Conservation (phyloP, 139 green algal genomes). For the Coelastrella sp. region DNA sequence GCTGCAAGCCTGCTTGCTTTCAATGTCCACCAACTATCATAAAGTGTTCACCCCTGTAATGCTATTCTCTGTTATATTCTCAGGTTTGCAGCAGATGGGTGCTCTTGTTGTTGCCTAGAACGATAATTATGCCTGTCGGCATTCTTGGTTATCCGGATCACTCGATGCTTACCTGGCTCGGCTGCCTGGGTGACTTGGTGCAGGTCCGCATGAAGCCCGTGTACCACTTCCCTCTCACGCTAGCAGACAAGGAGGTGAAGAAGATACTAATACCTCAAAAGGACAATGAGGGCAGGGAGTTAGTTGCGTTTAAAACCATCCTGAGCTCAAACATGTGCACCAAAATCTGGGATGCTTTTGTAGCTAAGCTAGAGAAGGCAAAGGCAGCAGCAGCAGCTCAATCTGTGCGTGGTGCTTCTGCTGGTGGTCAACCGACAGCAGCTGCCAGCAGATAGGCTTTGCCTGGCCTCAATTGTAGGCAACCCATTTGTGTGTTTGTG, state of each 20-base stretch:
- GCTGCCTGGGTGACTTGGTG: no score
- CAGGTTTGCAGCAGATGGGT: no score
- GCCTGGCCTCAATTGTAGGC: no score
- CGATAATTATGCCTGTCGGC: no score
- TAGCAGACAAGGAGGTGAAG: neutral
- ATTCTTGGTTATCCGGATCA: no score
- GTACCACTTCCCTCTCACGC: constrained; percentile 25
- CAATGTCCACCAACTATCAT: neutral
- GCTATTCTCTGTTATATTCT: no score
- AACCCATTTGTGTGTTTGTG: no score
- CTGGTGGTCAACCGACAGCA: no score
- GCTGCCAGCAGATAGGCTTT: no score
- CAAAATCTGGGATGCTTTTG: constrained; percentile 7
- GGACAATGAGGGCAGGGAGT: neutral
- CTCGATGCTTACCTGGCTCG: no score
- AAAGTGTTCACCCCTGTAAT: no score
- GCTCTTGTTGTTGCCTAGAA: no score
- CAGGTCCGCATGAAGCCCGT: constrained; percentile 25
- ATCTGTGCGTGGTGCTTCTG: neutral
- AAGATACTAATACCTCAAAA: constrained; percentile 25
- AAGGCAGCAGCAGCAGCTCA: constrained; percentile 1
- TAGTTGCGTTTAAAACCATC: neutral
- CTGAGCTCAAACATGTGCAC: neutral
- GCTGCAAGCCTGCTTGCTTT: neutral
- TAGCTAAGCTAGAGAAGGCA: neutral